A percentile compares a stretch with the other conserved stretches of the same genome.
These are phyloP conservation scores for Coemansia aciculifera DNA, from an alignment of 192 early-diverging fungal species.

Conservation along the genomic window DNA sequence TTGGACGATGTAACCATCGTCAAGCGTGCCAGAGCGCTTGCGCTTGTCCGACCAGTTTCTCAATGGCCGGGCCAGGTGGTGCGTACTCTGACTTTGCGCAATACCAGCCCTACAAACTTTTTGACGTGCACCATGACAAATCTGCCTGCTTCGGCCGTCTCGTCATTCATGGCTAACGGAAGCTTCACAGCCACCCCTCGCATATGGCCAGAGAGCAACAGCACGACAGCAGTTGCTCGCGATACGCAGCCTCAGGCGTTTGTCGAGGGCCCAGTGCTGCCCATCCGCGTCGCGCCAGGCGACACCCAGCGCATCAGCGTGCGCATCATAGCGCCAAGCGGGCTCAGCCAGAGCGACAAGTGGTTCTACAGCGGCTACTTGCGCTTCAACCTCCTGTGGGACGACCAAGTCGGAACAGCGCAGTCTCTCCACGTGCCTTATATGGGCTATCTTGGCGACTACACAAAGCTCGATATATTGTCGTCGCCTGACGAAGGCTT, in stretches of 20 bases:
- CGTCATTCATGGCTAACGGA: constrained; percentile 46
- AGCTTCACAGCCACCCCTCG: constrained; percentile 44
- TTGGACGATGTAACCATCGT: not conserved
- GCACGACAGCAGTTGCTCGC: not conserved
- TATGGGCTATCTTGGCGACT: constrained; percentile 51
- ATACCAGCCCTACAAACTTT: constrained; percentile 35
- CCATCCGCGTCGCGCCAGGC: constrained; percentile 43
- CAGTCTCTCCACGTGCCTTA: constrained; percentile 51
- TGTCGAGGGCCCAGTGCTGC: constrained; percentile 28
- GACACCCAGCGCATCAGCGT: constrained; percentile 23
- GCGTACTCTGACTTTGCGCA: constrained; percentile 36
- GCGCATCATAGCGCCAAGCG: constrained; percentile 38
- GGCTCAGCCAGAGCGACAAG: constrained; percentile 26
- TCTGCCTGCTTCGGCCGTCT: constrained; percentile 43
- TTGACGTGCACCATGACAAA: constrained; percentile 50
- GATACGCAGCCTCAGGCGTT: constrained; percentile 45
- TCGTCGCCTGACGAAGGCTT: constrained; percentile 42
- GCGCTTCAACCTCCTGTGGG: constrained; percentile 52
- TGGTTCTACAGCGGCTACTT: constrained; percentile 54
- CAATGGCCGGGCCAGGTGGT: constrained; percentile 3
- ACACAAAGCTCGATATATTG: constrained; percentile 41
- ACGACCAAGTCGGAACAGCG: constrained; percentile 39
- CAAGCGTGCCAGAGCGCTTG: not conserved
- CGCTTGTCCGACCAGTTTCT: not conserved
- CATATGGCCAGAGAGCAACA: constrained; percentile 33